Evolutionary conservation across 2,329 filamentous ascomycete genomes (phyloP), one percentile per base, ranked within the genome.

Genomic region (Epichloe festucae): DNA sequence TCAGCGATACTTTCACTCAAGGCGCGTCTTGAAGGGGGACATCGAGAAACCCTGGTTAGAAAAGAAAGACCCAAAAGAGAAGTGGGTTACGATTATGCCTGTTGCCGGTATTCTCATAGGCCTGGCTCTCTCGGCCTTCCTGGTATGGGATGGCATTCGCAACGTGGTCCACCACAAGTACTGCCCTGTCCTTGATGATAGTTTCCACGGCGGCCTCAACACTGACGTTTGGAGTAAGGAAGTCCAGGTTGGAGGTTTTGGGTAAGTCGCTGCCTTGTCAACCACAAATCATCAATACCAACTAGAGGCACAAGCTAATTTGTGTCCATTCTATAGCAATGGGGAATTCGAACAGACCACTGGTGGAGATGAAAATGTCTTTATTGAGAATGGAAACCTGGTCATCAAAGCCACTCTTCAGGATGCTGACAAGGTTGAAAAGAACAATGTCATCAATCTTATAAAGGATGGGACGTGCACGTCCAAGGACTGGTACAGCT

Each of bases 71-170:
- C 82, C 84, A 12, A 85, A 82, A 65, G 85, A 91, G 73, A 93
- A 89, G 71, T 93, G 87, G 87, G 82, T 88, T 8, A 89, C 84
- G 2, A 89, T 91, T 56, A 77, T 94, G 52, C 87, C 87, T 2
- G 63, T 89, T 42, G 64, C 88, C 23, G 87, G 87, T 46, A 78
- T 93, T 48, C 46, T 82, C 3, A 54, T 89, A 14, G 88, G 88
- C 14, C 64, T 91, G 38, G 77, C 65, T 3, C 69, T 90, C 41
- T 79, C 84, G 1, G 87, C 75, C 1, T 79, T 90, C 60, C 68
- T 93, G 44, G 73, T 93, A 46, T 93, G 82, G 75, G 84, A 90
- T 57, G 88, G 88, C 4, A 64, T 90, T 40, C 70, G 70, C 48
- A 83, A 79, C 52, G 86, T 93, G 3, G 77, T 85, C 38, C 80